Conservation (phyloP, 2,329 filamentous ascomycete genomes). For the Dryadomyces sulphureus region DNA sequence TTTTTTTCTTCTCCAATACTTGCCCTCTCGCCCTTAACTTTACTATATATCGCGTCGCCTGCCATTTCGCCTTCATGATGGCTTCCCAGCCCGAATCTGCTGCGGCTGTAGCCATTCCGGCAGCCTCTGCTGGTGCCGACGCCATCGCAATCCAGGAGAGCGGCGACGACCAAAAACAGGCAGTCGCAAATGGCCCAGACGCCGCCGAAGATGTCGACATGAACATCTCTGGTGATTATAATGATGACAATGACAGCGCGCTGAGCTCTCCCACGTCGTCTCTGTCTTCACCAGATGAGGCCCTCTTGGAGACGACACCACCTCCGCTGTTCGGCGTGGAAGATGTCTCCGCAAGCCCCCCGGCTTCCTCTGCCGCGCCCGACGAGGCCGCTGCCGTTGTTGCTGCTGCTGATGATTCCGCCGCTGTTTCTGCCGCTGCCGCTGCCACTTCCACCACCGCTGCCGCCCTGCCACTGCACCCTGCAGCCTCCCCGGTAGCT, state of each 20-base stretch:
- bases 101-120: conserved; percentile 2
- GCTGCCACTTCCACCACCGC: neutral
- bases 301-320: neutral
- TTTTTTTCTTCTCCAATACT: neutral
- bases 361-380: neutral
- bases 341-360: neutral
- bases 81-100: neutral
- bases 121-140: conserved; percentile 15
- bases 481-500: neutral
- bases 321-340: neutral
- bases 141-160: conserved; percentile 13
- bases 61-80: conserved; percentile 1
- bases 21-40: neutral
- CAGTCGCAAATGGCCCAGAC: neutral
- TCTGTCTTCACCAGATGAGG: conserved; percentile 1
- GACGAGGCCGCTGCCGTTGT: neutral
- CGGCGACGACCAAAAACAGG: conserved; percentile 19
- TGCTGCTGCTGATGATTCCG: neutral
- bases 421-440: neutral
- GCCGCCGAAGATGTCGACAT: neutral
- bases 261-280: conserved; percentile 6
- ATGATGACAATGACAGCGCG: conserved; percentile 2
- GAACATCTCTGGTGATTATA: neutral
- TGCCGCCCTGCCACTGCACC: neutral
- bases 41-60: neutral